A percentile compares a stretch with the other conserved stretches of the same genome.
phyloP scores from a whole-genome alignment of 495 filamentous ascomycete species.

The Penicillium maclennaniae region DNA sequence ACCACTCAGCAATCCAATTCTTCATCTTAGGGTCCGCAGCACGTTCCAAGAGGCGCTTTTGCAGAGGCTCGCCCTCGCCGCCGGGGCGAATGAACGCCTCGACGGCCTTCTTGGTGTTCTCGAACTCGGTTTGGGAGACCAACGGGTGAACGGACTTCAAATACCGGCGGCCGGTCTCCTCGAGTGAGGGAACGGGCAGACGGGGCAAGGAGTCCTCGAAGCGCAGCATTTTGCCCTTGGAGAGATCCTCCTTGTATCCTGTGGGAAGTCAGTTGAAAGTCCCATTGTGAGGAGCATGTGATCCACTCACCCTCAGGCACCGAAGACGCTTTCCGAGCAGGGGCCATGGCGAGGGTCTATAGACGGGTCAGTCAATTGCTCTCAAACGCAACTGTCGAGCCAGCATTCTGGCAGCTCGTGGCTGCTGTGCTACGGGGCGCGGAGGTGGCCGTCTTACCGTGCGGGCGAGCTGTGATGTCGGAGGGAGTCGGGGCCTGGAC shows the following conservation, averaged over 20 bases:
- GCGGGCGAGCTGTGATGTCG: slow-evolving; percentile 38
- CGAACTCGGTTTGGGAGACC: slow-evolving; percentile 67
- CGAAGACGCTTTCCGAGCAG: slow-evolving; percentile 42
- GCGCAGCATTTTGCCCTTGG: slow-evolving; percentile 88
- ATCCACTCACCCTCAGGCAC: slow-evolving; percentile 45
- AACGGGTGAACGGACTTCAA: slow-evolving; percentile 87
- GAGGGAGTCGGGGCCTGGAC: slow-evolving; percentile 39
- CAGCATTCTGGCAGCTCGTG: background rate
- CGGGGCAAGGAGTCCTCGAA: slow-evolving; percentile 94
- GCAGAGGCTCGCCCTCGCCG: slow-evolving; percentile 76
- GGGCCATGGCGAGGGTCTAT: slow-evolving; percentile 42
- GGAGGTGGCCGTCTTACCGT: slow-evolving; percentile 31
- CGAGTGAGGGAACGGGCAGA: slow-evolving; percentile 86
- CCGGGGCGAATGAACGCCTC: slow-evolving; percentile 78
- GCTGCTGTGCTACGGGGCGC: background rate
- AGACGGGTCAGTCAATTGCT: slow-evolving; percentile 8
- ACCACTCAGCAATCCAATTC: slow-evolving; percentile 98
- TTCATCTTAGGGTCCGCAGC: slow-evolving; percentile 77
- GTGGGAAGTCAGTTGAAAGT: slow-evolving; percentile 4
- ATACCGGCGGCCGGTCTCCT: slow-evolving; percentile 90
- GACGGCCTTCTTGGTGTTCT: slow-evolving; percentile 75
- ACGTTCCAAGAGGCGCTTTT: slow-evolving; percentile 80
- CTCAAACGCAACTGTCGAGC: background rate
- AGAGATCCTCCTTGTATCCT: slow-evolving; percentile 91
- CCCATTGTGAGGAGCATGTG: slow-evolving; percentile 16